Percentiles rank a stretch among this genome's conserved stretches.
Conservation (phyloP, 768 basidiomycete genomes). For the Thelephora aurantiotincta region DNA sequence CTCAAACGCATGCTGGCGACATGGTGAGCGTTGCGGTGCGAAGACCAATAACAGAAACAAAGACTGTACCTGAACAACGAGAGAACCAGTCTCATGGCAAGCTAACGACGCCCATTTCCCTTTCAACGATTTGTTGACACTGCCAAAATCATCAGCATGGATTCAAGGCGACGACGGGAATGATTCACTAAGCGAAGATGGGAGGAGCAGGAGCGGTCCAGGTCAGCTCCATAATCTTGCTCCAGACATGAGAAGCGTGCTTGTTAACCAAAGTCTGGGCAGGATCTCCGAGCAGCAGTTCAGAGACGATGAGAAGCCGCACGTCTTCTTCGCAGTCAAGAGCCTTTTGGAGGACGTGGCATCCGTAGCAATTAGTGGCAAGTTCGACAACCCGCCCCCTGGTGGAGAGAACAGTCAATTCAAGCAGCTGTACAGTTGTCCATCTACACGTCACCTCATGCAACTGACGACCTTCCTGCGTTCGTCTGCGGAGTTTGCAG, state of each 20-base stretch:
- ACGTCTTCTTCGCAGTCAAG: conserved; percentile 86
- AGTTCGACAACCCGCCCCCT: conserved; percentile 79
- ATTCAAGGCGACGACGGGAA: conserved; percentile 2
- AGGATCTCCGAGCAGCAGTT: conserved; percentile 72
- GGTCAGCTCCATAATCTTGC: conserved; percentile 85
- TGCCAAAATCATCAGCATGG: conserved; percentile 14
- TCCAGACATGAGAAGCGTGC: conserved; percentile 87
- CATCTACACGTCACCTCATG: conserved; percentile 45
- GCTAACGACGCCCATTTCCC: conserved; percentile 85
- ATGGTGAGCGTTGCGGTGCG: neutral
- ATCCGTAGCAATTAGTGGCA: conserved; percentile 81
- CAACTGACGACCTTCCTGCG: conserved; percentile 71
- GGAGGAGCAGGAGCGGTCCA: conserved; percentile 83
- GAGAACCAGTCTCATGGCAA: conserved; percentile 82
- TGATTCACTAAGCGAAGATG: conserved; percentile 63
- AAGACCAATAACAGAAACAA: neutral
- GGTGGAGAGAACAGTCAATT: neutral
- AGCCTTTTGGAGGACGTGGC: conserved; percentile 81
- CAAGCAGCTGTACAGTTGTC: neutral
- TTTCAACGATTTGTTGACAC: conserved; percentile 77
- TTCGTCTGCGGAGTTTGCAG: conserved; percentile 61
- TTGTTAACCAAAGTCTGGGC: conserved; percentile 81
- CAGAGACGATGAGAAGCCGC: conserved; percentile 68
- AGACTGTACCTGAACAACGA: conserved; percentile 64
- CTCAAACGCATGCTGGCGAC: conserved; percentile 62